These are phyloP conservation scores for Chaetomidium leptoderma DNA, from an alignment of 495 filamentous ascomycete genomes.

Conservation along the genomic window DNA sequence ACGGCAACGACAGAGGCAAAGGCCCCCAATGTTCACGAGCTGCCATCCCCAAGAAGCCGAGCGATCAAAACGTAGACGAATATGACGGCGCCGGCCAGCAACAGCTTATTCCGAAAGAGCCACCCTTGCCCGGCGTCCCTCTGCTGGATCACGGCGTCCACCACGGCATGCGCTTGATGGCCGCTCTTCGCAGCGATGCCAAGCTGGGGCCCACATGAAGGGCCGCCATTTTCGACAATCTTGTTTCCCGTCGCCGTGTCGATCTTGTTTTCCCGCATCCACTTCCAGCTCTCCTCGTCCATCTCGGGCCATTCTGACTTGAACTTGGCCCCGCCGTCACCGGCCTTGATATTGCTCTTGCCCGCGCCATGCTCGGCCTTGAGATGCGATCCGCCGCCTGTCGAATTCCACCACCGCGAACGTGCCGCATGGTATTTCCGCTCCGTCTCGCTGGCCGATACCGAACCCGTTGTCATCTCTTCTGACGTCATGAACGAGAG, in stretches of 20 bases:
- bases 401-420: slow-evolving; percentile 94
- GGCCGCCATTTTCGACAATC: slow-evolving; percentile 34
- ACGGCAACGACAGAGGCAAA: too few relatives aligned
- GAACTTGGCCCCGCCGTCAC: slow-evolving; percentile 91
- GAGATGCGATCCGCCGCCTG: slow-evolving; percentile 79
- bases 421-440: slow-evolving; percentile 71
- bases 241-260: slow-evolving; percentile 71
- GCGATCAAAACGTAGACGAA: slow-evolving; percentile 78
- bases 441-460: slow-evolving; percentile 75
- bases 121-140: slow-evolving; percentile 77
- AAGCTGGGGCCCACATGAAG: slow-evolving; percentile 63
- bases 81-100: slow-evolving; percentile 60
- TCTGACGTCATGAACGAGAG: slow-evolving; percentile 97
- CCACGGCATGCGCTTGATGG: slow-evolving; percentile 70
- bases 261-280: slow-evolving; percentile 80
- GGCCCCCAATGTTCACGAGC: neutral
- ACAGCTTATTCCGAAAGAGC: slow-evolving; percentile 70
- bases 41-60: slow-evolving; percentile 56
- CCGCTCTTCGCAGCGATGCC: slow-evolving; percentile 63
- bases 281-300: slow-evolving; percentile 87
- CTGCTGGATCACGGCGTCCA: slow-evolving; percentile 68
- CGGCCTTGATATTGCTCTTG: slow-evolving; percentile 58
- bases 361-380: slow-evolving; percentile 33
- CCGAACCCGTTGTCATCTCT: slow-evolving; percentile 95
- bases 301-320: slow-evolving; percentile 83